These are phyloP conservation scores for Paraurostyla sp. DNA, from an alignment of 73 alveolate species.

Conservation along the genomic window DNA sequence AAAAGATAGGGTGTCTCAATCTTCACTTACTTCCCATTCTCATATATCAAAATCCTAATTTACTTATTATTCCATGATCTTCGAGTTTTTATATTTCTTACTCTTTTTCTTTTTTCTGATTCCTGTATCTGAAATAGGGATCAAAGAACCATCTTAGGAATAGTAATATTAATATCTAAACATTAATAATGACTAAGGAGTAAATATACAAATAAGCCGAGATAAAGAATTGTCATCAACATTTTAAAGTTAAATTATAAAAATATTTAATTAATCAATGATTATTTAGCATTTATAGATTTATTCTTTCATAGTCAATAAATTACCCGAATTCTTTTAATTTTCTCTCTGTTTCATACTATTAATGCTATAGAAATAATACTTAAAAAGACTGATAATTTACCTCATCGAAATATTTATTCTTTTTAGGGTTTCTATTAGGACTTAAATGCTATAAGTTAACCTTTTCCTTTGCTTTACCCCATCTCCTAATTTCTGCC, in stretches of 20 bases:
- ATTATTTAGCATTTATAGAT: background rate
- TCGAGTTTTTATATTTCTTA: background rate
- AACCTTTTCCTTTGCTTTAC: conserved; percentile 41
- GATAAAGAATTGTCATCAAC: background rate
- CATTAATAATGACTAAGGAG: background rate
- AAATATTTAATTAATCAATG: too few relatives aligned
- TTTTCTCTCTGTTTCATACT: conserved; percentile 36
- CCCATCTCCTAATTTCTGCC: conserved; percentile 56
- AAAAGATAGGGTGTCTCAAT: conserved; percentile 12
- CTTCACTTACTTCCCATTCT: conserved; percentile 17
- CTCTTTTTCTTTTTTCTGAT: conserved; percentile 41
- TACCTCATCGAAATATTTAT: conserved; percentile 47
- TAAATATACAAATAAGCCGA: background rate
- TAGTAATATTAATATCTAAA: background rate
- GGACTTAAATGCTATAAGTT: conserved; percentile 55
- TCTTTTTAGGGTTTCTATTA: background rate
- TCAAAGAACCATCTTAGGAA: conserved; percentile 49
- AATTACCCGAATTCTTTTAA: conserved; percentile 31
- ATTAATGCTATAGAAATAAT: background rate
- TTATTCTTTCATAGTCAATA: conserved; percentile 35
- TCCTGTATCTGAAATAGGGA: conserved; percentile 51
- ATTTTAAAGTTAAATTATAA: background rate
- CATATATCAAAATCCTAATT: background rate
- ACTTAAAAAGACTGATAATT: background rate
- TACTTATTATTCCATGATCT: background rate